Conservation (phyloP, 1,284 basidiomycete genomes). For the Trichosporon sp. region DNA sequence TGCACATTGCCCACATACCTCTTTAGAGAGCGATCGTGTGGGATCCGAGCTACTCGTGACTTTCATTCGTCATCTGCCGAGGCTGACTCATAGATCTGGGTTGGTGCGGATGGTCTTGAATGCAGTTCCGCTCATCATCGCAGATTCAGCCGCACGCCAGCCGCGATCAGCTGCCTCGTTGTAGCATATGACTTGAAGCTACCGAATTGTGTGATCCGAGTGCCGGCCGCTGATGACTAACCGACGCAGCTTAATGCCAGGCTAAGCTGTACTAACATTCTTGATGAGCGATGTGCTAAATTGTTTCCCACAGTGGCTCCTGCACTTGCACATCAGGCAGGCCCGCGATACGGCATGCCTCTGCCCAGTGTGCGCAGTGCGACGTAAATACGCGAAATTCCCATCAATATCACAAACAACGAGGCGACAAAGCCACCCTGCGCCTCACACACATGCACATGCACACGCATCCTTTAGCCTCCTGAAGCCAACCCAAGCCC, state of each 20-base stretch:
- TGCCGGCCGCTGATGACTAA: background rate
- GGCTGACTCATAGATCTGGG: background rate
- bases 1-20: conserved; percentile 11
- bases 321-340: background rate
- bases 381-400: background rate
- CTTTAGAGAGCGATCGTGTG: background rate
- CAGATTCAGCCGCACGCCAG: background rate
- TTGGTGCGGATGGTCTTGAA: background rate
- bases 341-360: background rate
- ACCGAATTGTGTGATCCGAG: background rate
- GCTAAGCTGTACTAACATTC: background rate
- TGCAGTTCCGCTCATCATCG: background rate
- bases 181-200: background rate
- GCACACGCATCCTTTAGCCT: background rate
- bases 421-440: background rate
- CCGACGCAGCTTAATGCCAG: background rate
- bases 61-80: conserved; percentile 4
- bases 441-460: background rate
- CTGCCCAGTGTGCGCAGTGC: background rate
- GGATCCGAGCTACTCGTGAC: background rate
- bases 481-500: too few relatives aligned
- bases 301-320: background rate
- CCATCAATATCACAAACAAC: background rate
- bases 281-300: background rate
- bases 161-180: background rate